phyloP scores from a whole-genome alignment of 2,329 filamentous ascomycete genomes.

The Stagonosporopsis vannaccii region DNA sequence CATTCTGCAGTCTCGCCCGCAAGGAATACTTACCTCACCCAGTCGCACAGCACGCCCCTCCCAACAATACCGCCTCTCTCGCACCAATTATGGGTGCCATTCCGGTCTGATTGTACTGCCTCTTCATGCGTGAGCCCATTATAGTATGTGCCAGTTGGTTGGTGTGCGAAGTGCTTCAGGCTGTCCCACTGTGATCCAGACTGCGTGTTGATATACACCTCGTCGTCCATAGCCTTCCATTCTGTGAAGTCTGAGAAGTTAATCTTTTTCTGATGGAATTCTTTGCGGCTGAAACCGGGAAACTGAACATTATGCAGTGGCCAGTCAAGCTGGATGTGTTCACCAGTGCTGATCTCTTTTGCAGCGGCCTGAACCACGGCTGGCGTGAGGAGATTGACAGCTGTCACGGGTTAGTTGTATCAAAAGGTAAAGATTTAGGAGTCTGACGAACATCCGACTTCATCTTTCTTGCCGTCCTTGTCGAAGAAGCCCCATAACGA shows the following conservation, averaged over 20 bases:
- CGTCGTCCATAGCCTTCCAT: conserved; percentile 41
- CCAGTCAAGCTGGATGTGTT: conserved; percentile 62
- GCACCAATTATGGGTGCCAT: conserved; percentile 48
- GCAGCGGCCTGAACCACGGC: conserved; percentile 59
- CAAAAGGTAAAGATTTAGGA: no score
- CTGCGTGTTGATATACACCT: conserved; percentile 45
- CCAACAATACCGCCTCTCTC: conserved; percentile 47
- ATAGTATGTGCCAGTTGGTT: conserved; percentile 37
- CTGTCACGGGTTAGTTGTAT: conserved; percentile 17
- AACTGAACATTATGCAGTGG: conserved; percentile 64
- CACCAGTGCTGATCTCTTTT: conserved; percentile 60
- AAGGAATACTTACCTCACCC: conserved; percentile 27
- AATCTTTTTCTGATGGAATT: conserved; percentile 60
- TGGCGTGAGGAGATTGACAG: conserved; percentile 56
- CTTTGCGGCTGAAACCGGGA: conserved; percentile 61
- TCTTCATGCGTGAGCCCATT: conserved; percentile 44
- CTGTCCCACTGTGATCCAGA: conserved; percentile 48
- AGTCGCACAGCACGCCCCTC: conserved; percentile 44
- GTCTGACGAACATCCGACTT: conserved; percentile 58
- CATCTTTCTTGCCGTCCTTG: conserved; percentile 55
- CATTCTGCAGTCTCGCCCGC: neutral
- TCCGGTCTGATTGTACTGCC: conserved; percentile 29
- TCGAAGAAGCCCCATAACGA: conserved; percentile 47
- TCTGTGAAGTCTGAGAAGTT: conserved; percentile 47
- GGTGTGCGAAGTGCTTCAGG: conserved; percentile 47